phyloP scores from a whole-genome alignment of 2,329 filamentous ascomycete genomes.

The Knoxdaviesia capensis region DNA sequence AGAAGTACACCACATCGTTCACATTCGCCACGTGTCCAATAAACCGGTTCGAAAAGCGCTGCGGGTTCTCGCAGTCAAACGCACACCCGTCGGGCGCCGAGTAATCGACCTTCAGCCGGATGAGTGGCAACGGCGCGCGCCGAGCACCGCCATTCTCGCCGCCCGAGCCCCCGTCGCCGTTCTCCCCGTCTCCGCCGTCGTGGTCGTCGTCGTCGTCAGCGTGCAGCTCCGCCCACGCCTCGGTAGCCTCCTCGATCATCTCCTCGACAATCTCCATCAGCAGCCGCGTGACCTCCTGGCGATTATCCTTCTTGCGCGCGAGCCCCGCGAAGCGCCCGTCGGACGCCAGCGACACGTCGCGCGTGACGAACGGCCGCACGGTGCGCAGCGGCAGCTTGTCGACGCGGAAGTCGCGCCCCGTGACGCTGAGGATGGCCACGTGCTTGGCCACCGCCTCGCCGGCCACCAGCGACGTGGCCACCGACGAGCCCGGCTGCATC shows the following conservation, averaged over 20 bases:
- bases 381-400: constrained; percentile 71
- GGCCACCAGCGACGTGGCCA: constrained; percentile 78
- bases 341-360: constrained; percentile 57
- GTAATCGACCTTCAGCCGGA: constrained; percentile 81
- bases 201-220: constrained; percentile 26
- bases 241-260: constrained; percentile 69
- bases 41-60: constrained; percentile 88
- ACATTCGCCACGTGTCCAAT: constrained; percentile 79
- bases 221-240: constrained; percentile 65
- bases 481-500: constrained; percentile 92
- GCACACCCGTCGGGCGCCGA: constrained; percentile 57
- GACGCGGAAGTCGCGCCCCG: constrained; percentile 59
- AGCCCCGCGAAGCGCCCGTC: constrained; percentile 61
- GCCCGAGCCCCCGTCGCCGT: too few species aligned
- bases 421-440: constrained; percentile 68
- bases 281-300: constrained; percentile 56
- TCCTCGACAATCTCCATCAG: constrained; percentile 64
- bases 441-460: constrained; percentile 86
- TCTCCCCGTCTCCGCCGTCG: constrained; percentile 17
- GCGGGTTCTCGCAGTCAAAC: constrained; percentile 86
- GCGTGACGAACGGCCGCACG: constrained; percentile 78
- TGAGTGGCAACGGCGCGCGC: constrained; percentile 53
- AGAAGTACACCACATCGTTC: constrained; percentile 84
- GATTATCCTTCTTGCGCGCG: constrained; percentile 65
- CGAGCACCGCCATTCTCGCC: neutral